A percentile compares a stretch with the other conserved stretches of the same genome.
These are phyloP conservation scores for Pichia sp. DNA, from an alignment of 1,139 yeast species.

Conservation along the genomic window DNA sequence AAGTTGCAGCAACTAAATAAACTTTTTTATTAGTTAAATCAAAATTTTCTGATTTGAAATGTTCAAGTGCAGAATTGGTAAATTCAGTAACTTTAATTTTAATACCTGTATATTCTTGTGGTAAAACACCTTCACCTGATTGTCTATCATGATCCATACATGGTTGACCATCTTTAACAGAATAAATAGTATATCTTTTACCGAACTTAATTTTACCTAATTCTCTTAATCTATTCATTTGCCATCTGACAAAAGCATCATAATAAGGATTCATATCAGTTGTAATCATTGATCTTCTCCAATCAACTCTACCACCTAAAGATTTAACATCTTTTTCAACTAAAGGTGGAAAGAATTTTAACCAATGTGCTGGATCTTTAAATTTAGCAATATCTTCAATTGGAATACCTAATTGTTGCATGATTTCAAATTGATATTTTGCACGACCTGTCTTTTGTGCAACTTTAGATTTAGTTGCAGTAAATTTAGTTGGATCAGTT, in stretches of 20 bases:
- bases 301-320: conserved; percentile 93
- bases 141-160: conserved; percentile 99
- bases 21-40: conserved; percentile 52
- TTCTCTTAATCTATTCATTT: conserved; percentile 81
- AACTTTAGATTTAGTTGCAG: conserved; percentile 88
- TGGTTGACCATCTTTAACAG: conserved; percentile 97
- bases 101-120: conserved; percentile 93
- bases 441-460: conserved; percentile 91
- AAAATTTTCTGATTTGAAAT: conserved; percentile 44
- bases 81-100: conserved; percentile 68
- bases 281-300: conserved; percentile 96
- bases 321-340: conserved; percentile 73
- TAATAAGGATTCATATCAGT: conserved; percentile 94
- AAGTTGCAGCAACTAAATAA: conserved; percentile 89
- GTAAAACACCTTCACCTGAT: conserved; percentile 94
- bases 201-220: conserved; percentile 93
- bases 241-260: conserved; percentile 96
- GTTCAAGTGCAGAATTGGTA: conserved; percentile 45
- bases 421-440: conserved; percentile 91
- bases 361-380: conserved; percentile 88
- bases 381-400: conserved; percentile 77
- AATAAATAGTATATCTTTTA: conserved; percentile 94
- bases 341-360: conserved; percentile 84
- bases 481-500: conserved; percentile 77
- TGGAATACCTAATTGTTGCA: conserved; percentile 87